Conservation (phyloP, 164 flowering plant genomes). For the Kalanchoe fedtschenkoi region DNA sequence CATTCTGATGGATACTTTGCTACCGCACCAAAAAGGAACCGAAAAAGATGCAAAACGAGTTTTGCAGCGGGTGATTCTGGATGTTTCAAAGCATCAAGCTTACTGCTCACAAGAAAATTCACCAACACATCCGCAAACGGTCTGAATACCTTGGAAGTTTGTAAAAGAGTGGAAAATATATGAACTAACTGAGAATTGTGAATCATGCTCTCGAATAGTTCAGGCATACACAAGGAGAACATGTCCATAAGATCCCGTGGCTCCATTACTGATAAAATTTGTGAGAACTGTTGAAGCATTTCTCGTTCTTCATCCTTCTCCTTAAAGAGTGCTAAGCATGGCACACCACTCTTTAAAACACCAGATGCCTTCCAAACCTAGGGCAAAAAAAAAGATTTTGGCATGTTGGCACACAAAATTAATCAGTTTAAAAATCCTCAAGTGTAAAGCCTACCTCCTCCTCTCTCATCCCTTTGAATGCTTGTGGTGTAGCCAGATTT, state of each 20-base stretch:
- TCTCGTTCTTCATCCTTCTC: slow-evolving; percentile 95
- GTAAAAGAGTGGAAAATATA: slow-evolving; percentile 80
- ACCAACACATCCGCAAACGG: slow-evolving; percentile 94
- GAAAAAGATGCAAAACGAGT: slow-evolving; percentile 88
- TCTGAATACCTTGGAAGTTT: slow-evolving; percentile 64
- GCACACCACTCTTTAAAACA: slow-evolving; percentile 85
- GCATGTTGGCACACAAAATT: slow-evolving; percentile 1
- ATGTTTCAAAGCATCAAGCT: slow-evolving; percentile 82
- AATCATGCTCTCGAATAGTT: slow-evolving; percentile 97
- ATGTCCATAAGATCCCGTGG: slow-evolving; percentile 99
- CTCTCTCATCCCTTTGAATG: slow-evolving; percentile 87
- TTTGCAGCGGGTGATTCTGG: slow-evolving; percentile 84
- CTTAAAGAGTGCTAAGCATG: slow-evolving; percentile 87
- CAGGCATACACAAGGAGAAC: slow-evolving; percentile 95
- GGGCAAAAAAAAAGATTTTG: slow-evolving; percentile 11
- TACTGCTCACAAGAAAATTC: slow-evolving; percentile 85
- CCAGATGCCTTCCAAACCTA: slow-evolving; percentile 98
- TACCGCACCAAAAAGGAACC: slow-evolving; percentile 76
- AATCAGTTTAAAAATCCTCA: neutral
- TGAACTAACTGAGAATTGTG: slow-evolving; percentile 73
- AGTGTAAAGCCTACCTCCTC: slow-evolving; percentile 62
- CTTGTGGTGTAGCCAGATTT: slow-evolving; percentile 43
- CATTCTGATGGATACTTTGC: slow-evolving; percentile 82
- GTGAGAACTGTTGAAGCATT: slow-evolving; percentile 74
- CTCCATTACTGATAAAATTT: slow-evolving; percentile 84